Percentiles rank a stretch among this genome's conserved stretches.
Conservation (phyloP, 2,329 filamentous ascomycete species). For the Endocalyx cinctus region DNA sequence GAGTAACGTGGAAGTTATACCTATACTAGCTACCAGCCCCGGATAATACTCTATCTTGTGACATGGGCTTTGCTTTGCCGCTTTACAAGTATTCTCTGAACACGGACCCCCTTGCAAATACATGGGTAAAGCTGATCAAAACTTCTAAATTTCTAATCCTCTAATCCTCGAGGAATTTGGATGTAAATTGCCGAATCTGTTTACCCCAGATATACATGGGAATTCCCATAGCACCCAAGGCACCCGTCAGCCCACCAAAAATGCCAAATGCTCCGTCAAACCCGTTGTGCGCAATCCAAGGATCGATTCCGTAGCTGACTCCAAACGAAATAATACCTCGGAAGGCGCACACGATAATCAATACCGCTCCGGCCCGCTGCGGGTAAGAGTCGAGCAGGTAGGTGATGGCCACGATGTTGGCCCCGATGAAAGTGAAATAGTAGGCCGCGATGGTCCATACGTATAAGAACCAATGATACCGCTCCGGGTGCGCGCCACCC, state of each 20-base stretch:
- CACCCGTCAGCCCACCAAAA: constrained; percentile 27
- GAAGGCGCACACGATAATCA: constrained; percentile 42
- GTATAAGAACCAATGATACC: constrained; percentile 31
- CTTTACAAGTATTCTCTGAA: no score
- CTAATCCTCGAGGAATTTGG: constrained; percentile 14
- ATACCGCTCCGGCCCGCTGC: constrained; percentile 33
- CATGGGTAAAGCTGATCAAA: no score
- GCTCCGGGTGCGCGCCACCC: constrained; percentile 28
- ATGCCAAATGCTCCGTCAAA: constrained; percentile 30
- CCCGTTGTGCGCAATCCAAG: constrained; percentile 22
- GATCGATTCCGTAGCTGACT: constrained; percentile 22
- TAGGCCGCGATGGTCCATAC: constrained; percentile 23
- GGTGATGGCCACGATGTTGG: constrained; percentile 40
- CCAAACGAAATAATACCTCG: constrained; percentile 42
- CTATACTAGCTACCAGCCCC: no score
- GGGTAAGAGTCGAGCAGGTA: constrained; percentile 41
- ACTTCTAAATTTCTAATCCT: background rate
- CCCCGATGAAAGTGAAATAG: constrained; percentile 34
- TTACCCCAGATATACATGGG: constrained; percentile 27
- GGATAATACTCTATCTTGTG: no score
- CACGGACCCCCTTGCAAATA: no score
- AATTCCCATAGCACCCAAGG: constrained; percentile 23
- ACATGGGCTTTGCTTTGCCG: no score
- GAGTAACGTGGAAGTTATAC: no score
- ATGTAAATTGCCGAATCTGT: constrained; percentile 23